Percentiles rank a stretch among this genome's conserved stretches.
phyloP scores from a whole-genome alignment of 169 alveolate species.

The Theileria orientalis region DNA sequence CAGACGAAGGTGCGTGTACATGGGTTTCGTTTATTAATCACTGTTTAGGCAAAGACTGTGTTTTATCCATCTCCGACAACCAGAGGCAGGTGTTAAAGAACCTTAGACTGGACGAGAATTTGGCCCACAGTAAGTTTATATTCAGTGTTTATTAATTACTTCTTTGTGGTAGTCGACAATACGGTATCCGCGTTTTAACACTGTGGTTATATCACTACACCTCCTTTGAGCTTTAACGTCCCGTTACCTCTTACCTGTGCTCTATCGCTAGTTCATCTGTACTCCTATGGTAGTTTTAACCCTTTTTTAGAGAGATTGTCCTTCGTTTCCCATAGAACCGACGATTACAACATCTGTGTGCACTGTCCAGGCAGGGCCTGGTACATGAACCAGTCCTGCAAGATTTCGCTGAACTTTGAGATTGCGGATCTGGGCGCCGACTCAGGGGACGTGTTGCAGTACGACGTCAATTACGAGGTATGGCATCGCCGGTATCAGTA shows the following conservation, averaged over 20 bases:
- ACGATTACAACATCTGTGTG: slow-evolving; percentile 64
- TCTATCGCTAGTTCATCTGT: neutral
- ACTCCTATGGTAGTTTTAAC: neutral
- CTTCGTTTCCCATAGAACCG: slow-evolving; percentile 53
- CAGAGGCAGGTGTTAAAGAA: slow-evolving; percentile 22
- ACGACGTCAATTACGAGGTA: slow-evolving; percentile 59
- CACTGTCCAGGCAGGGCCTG: slow-evolving; percentile 70
- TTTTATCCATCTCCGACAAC: slow-evolving; percentile 25
- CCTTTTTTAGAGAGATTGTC: slow-evolving; percentile 62
- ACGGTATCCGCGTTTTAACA: neutral
- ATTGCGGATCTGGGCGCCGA: slow-evolving; percentile 68
- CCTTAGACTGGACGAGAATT: slow-evolving; percentile 30
- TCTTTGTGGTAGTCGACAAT: neutral
- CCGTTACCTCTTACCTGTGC: neutral
- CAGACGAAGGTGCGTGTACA: slow-evolving; percentile 36
- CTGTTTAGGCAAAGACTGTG: slow-evolving; percentile 33
- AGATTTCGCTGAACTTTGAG: slow-evolving; percentile 66
- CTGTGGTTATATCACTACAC: too few relatives aligned
- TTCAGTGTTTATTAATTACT: neutral
- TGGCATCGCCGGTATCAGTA: neutral
- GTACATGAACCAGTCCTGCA: slow-evolving; percentile 65
- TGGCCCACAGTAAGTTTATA: slow-evolving; percentile 5
- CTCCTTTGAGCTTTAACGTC: neutral
- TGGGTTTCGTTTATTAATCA: neutral
- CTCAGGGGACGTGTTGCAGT: slow-evolving; percentile 57